These are phyloP conservation scores for Gossypium raimondii DNA, from an alignment of 345 rosid species.

Conservation along the genomic window DNA sequence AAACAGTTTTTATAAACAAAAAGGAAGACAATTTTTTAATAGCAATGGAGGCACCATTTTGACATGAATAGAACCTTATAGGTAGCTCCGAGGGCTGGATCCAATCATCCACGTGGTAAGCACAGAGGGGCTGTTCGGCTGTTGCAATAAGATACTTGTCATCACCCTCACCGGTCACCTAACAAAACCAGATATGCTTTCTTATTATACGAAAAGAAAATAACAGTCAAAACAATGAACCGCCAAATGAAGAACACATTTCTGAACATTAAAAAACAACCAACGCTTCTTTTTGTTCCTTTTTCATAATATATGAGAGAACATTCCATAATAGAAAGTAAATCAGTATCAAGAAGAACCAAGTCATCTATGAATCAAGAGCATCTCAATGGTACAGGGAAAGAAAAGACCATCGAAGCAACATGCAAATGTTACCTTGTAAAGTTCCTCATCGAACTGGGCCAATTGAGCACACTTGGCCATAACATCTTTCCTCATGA, in stretches of 20 bases:
- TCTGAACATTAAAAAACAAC: background rate
- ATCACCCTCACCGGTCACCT: conserved; percentile 98
- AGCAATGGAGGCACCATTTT: background rate
- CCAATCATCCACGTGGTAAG: conserved; percentile 90
- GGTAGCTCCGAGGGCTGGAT: conserved; percentile 84
- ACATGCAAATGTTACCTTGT: conserved; percentile 50
- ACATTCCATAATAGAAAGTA: background rate
- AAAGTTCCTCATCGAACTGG: conserved; percentile 94
- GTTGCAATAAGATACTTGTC: conserved; percentile 95
- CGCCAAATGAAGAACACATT: background rate
- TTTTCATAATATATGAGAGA: background rate
- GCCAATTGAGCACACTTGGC: conserved; percentile 89
- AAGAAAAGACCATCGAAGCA: background rate
- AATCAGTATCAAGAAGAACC: background rate
- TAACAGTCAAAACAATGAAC: background rate
- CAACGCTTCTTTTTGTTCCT: background rate
- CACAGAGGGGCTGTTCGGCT: conserved; percentile 93
- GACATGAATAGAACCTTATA: conserved; percentile 39
- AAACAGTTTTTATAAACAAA: background rate
- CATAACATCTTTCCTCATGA: conserved; percentile 91
- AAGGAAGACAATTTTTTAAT: background rate
- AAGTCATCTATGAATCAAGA: conserved; percentile 1
- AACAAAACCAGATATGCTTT: background rate
- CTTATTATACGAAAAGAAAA: background rate
- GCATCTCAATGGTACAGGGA: background rate